Base-by-base conservation (phyloP, 2,329 filamentous ascomycete genomes). In the Arthrobotrys iridis region DNA sequence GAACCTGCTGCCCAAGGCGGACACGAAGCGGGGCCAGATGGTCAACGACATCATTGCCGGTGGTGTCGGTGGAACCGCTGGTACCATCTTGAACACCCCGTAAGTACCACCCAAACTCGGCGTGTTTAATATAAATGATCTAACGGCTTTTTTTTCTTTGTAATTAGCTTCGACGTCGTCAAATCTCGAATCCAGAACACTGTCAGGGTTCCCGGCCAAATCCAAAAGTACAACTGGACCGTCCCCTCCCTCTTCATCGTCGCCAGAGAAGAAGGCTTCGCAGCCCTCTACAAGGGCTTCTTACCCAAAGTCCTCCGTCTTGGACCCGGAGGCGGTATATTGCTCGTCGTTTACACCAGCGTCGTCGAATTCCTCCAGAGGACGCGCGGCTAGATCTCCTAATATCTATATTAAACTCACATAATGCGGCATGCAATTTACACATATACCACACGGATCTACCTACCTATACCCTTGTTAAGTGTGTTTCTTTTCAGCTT, bases 181-280 rank as follows among this genome's bases (percentile, higher is more conserved):
- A 99, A 99, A 88, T 96, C 92, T 78, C 90, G 95, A 77, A 99
- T 99, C 79, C 95, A 99, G 84, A 99, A 99, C 85, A 93, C 88
- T 66, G 87, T 91, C 78, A 94, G 91, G 86, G 85, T 96, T 40
- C 82, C 91, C n/a, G 95, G 95, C 3, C 86, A 88, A 63, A 84
- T 89, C 20, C 92, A 92, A 81, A 99, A 99, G 87, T 99, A 99
- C 86, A 97, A 98, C 88, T 99, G 95, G 95, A 95, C 95, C 30
- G 97, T 90, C 88, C 92, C 93, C 50, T 89, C 93, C 20, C 86
- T 97, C 58, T 90, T 87, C 67, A 95, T 92, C 5, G 92, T 99
- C 75, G 89, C 93, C 84, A 92, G 88, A 84, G 95, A 99, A 84
- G 95, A 99, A 84, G 95, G 95, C 3, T 94, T 97, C 82, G 84